Conservation (phyloP, 176 grass and related monocot genomes). For the Oryza glaberrima region DNA sequence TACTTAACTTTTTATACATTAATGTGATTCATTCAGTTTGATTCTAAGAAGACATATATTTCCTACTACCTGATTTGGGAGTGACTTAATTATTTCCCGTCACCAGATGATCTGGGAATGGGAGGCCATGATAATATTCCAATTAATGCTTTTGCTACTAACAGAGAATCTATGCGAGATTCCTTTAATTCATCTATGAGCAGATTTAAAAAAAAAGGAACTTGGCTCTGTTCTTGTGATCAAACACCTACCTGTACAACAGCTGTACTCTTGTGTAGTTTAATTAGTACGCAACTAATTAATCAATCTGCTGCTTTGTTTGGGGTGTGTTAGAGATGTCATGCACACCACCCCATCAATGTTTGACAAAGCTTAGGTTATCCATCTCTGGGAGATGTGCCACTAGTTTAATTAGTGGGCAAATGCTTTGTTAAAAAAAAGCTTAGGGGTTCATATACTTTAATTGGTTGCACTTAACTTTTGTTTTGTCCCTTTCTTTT, state of each 20-base stretch:
- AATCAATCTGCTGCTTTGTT: constrained; percentile 20
- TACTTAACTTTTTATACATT: neutral
- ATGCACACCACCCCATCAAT: constrained; percentile 46
- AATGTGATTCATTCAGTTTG: neutral
- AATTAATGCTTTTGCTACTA: neutral
- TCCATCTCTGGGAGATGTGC: constrained; percentile 58
- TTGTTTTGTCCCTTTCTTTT: constrained; percentile 47
- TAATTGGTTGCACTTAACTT: constrained; percentile 41
- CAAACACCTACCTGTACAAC: constrained; percentile 1
- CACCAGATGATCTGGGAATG: neutral
- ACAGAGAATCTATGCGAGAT: neutral
- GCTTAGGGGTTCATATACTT: constrained; percentile 26
- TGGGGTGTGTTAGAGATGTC: constrained; percentile 59
- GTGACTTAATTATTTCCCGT: neutral
- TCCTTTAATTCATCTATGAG: neutral
- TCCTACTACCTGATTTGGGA: neutral
- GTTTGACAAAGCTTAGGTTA: constrained; percentile 77
- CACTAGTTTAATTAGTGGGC: constrained; percentile 38
- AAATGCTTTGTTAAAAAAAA: constrained; percentile 34
- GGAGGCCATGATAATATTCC: neutral
- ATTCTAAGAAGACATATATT: neutral
- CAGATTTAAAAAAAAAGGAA: neutral
- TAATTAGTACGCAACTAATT: neutral
- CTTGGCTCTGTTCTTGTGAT: constrained; percentile 21
- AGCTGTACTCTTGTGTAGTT: neutral